These are phyloP conservation scores for Ulmus americana DNA, from an alignment of 331 rosid genomes.

Conservation along the genomic window DNA sequence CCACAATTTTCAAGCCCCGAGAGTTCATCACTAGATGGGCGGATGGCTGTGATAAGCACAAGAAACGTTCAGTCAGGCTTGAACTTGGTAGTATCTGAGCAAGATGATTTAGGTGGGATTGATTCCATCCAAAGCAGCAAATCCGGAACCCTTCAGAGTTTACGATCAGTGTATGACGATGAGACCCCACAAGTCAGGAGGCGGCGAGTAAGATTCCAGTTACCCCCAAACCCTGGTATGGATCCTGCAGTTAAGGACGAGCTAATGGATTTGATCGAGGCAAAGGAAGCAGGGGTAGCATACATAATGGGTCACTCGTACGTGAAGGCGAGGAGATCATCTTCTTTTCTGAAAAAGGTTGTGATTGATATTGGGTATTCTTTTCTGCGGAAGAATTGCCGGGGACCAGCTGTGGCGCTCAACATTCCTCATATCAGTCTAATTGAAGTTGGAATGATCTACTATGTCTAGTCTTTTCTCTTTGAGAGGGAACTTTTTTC, in stretches of 20 bases:
- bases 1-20: slow-evolving; percentile 63
- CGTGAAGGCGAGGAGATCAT: slow-evolving; percentile 84
- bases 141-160: slow-evolving; percentile 54
- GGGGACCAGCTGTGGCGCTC: slow-evolving; percentile 85
- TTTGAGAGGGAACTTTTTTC: slow-evolving; percentile 1
- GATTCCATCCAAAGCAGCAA: slow-evolving; percentile 60
- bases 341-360: slow-evolving; percentile 62
- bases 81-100: slow-evolving; percentile 42
- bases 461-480: slow-evolving; percentile 48
- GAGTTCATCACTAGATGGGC: slow-evolving; percentile 58
- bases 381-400: slow-evolving; percentile 77
- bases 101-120: slow-evolving; percentile 38
- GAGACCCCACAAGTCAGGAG: slow-evolving; percentile 59
- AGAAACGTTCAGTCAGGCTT: slow-evolving; percentile 40
- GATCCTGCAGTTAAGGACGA: slow-evolving; percentile 70
- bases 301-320: slow-evolving; percentile 89
- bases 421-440: slow-evolving; percentile 90
- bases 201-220: slow-evolving; percentile 59
- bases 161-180: slow-evolving; percentile 62
- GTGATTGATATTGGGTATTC: slow-evolving; percentile 77
- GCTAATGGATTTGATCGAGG: slow-evolving; percentile 66
- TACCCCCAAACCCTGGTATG: slow-evolving; percentile 47
- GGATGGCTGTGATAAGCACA: slow-evolving; percentile 82
- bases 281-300: slow-evolving; percentile 87
- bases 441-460: slow-evolving; percentile 91